Evolutionary conservation across 768 basidiomycete genomes (phyloP), one percentile per base, ranked within the genome.

Genomic region (Macrocybe gigantea): DNA sequence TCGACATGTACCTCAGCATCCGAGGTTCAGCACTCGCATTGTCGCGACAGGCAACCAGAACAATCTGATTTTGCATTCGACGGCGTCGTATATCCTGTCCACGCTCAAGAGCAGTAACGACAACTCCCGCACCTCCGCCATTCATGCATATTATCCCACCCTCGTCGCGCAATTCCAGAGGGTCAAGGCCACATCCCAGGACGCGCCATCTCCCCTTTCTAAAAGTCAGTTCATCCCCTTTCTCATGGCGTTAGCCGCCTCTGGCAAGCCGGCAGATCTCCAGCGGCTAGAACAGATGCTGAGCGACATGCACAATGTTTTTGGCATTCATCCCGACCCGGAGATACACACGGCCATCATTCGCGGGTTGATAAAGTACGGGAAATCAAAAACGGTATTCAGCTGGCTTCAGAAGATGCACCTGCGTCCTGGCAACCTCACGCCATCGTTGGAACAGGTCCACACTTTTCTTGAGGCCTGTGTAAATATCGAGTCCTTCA

Each of bases 361-460:
- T 37, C 69, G 70, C 12, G 72, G 68, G 8, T 61, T 85, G n/a
- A 58, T 75, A 7, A 60, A 69, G 39, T 64, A 67, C 41, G 73
- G 73, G 1, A 71, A 78, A 46, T 44, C 64, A 6, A 65, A 67
- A 41, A 67, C 73, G 9, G 71, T 77, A 35, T 57, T 71, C 29
- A 61, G 69, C 15, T 82, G 83, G 76, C 63, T 88, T 2, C 56
- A 54, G 38, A 66, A 66, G n/a, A 82, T 85, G 73, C 68, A 75
- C 10, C 63, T 63, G 22, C 74, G 73, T 43, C 69, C 79, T 3
- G 75, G 74, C 2, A 56, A 70, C 33, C 52, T 73, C 38, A 59
- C 58, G 5, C 80, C 82, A 0, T 71, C 73, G 15, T 61, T 74
- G 34, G 66, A 74, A 14, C 80, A 82, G 48, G 80, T 80, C 66